Conservation (phyloP, 176 grass and related monocot genomes). For the Rhynchospora breviuscula region DNA sequence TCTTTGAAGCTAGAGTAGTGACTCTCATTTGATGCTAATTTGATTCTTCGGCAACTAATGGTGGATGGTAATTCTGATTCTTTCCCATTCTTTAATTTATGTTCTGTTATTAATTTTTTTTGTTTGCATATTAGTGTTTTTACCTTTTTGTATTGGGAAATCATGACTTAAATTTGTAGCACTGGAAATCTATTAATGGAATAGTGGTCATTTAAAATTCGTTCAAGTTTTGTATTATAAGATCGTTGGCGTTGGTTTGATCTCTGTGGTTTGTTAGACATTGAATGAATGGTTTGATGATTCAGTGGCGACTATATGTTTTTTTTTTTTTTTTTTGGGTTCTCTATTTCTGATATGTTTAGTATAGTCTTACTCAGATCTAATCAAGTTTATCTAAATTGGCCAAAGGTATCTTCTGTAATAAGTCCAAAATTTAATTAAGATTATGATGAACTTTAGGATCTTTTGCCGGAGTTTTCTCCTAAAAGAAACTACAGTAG, state of each 20-base stretch:
- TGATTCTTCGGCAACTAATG: background rate
- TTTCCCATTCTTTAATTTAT: slow-evolving; percentile 21
- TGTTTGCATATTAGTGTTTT: background rate
- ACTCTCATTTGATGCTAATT: background rate
- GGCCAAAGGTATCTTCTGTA: no score
- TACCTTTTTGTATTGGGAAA: background rate
- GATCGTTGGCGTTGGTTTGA: background rate
- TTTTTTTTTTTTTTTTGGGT: background rate
- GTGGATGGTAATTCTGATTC: slow-evolving; percentile 1
- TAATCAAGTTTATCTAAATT: no score
- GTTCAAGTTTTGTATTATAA: background rate
- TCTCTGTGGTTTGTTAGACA: background rate
- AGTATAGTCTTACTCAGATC: no score
- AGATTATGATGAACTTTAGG: no score
- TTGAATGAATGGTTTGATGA: background rate
- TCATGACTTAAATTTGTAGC: background rate
- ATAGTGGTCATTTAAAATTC: background rate
- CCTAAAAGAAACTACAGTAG: no score
- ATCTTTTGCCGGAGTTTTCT: no score
- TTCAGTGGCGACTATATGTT: background rate
- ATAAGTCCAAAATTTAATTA: no score
- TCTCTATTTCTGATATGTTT: no score
- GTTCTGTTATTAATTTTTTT: background rate
- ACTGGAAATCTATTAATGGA: background rate
- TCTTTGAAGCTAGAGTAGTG: slow-evolving; percentile 11